phyloP scores from a whole-genome alignment of 805 yeast species.

The Metschnikowia baotianmanensis region DNA sequence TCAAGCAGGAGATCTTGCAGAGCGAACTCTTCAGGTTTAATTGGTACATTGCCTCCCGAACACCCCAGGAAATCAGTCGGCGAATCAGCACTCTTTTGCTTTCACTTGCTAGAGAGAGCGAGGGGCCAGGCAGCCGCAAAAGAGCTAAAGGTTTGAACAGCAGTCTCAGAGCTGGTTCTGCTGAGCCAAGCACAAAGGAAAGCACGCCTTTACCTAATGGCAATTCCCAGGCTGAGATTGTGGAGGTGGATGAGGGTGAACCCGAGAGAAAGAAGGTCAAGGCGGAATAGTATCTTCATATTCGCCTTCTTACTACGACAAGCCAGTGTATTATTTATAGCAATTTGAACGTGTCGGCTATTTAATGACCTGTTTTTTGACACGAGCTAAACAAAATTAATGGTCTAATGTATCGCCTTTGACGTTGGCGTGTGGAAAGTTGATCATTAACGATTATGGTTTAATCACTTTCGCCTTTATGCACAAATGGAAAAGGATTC shows the following conservation, averaged over 20 bases:
- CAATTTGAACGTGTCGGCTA: not conserved
- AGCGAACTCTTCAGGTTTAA: constrained; percentile 67
- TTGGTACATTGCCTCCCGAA: constrained; percentile 70
- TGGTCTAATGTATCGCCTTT: too few species aligned
- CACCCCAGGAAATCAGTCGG: constrained; percentile 68
- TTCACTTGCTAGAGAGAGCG: constrained; percentile 61
- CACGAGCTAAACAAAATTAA: not conserved
- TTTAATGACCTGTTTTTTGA: not conserved
- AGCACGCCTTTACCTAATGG: constrained; percentile 13
- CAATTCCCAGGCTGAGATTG: constrained; percentile 2
- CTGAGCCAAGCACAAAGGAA: constrained; percentile 31
- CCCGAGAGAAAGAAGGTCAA: constrained; percentile 12
- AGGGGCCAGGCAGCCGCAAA: constrained; percentile 62
- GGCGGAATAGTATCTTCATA: not conserved
- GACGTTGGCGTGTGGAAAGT: too few species aligned
- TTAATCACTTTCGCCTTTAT: too few species aligned
- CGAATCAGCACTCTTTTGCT: constrained; percentile 64
- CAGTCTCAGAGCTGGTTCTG: constrained; percentile 33
- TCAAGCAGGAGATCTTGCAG: constrained; percentile 59
- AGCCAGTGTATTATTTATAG: not conserved
- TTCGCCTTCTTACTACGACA: not conserved
- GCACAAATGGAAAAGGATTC: too few species aligned
- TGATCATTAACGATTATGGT: too few species aligned
- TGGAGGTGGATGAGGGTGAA: constrained; percentile 4
- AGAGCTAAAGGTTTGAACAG: constrained; percentile 19